Conservation (phyloP, 768 basidiomycete genomes). For the Calocera viscosa region DNA sequence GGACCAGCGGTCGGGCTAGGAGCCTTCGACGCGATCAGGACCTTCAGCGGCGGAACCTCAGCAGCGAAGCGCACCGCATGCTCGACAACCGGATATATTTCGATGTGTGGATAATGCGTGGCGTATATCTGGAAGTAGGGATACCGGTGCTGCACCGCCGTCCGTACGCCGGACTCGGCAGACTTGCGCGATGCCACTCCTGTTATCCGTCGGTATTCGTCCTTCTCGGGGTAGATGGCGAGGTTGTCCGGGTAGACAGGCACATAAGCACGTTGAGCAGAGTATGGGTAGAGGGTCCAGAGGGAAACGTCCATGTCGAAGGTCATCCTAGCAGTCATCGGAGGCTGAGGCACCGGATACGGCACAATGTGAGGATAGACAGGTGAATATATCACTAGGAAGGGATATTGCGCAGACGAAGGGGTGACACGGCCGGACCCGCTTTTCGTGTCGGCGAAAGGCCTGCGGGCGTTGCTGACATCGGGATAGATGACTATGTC, state of each 20-base stretch:
- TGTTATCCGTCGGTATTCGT: neutral
- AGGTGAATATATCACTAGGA: neutral
- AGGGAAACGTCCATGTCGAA: neutral
- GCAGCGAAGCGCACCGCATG: neutral
- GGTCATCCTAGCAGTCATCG: neutral
- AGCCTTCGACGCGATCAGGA: neutral
- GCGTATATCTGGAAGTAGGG: neutral
- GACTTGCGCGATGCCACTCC: neutral
- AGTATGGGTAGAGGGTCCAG: neutral
- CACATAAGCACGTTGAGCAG: neutral
- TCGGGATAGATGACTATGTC: constrained; percentile 12
- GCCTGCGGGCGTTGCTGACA: neutral
- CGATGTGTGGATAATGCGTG: neutral
- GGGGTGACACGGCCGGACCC: neutral
- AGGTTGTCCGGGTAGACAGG: neutral
- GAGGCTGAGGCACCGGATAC: neutral
- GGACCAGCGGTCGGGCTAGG: neutral
- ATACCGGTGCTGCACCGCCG: neutral
- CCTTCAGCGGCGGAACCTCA: neutral
- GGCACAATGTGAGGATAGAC: neutral
- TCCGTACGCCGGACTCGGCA: neutral
- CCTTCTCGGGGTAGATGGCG: neutral
- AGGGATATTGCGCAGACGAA: neutral
- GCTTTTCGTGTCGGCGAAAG: neutral
- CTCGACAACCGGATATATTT: neutral